Conservation (phyloP, 192 early-diverging fungal genomes). For the Coemansia sp. region DNA sequence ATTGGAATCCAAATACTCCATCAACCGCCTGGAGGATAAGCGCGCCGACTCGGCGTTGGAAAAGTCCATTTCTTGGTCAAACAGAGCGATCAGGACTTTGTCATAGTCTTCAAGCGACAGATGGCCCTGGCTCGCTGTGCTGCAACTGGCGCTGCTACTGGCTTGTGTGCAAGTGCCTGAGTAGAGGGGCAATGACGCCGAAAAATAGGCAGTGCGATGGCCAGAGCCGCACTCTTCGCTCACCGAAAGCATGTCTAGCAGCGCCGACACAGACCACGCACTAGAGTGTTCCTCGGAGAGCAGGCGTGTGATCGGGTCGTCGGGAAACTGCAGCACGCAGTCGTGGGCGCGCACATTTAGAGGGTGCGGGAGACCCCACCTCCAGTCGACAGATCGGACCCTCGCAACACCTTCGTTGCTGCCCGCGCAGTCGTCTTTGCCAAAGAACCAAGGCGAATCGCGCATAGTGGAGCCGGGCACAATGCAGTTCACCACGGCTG, state of each 20-base stretch:
- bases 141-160: neutral
- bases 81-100: slow-evolving; percentile 28
- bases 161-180: neutral
- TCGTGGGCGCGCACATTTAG: slow-evolving; percentile 30
- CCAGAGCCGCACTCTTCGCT: slow-evolving; percentile 79
- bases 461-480: slow-evolving; percentile 31
- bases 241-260: slow-evolving; percentile 69
- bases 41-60: slow-evolving; percentile 14
- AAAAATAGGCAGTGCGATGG: slow-evolving; percentile 70
- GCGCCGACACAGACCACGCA: slow-evolving; percentile 57
- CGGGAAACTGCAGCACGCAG: slow-evolving; percentile 51
- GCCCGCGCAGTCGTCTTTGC: neutral
- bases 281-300: slow-evolving; percentile 31
- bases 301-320: slow-evolving; percentile 54
- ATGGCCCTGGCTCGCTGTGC: slow-evolving; percentile 23
- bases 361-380: slow-evolving; percentile 41
- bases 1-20: slow-evolving; percentile 7
- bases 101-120: slow-evolving; percentile 41
- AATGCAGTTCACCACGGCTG: slow-evolving; percentile 23
- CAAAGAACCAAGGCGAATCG: slow-evolving; percentile 24
- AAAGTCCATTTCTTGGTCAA: slow-evolving; percentile 48
- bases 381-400: slow-evolving; percentile 18
- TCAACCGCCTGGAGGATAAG: slow-evolving; percentile 22
- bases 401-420: neutral
- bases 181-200: slow-evolving; percentile 15